Base-by-base conservation (phyloP, 1,139 yeast genomes). In the Torulaspora globosa region DNA sequence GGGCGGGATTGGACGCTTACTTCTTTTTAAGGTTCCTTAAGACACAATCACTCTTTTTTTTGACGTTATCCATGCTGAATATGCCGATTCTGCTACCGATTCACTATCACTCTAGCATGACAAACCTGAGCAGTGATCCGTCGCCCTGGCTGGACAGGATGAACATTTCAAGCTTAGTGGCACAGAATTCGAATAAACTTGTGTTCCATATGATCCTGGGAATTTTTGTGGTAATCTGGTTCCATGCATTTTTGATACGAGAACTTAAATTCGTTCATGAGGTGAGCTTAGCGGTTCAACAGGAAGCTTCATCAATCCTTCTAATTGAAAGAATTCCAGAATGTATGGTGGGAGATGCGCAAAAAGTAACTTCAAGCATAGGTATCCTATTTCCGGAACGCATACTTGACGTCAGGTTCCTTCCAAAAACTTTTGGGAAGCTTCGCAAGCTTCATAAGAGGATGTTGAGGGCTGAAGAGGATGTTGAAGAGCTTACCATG, bases 1-100 rank as follows among this genome's bases (percentile, higher is more conserved):
- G 71, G 55, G 37, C 36, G 5, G 89, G 89, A 0, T 59, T 82
- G n/a, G 90, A 84, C 61, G 76, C 84, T 0, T 82, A 80, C 57
- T 77, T 80, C 54, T 79, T 82, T 52, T 55, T 82, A 3, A 62
- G 89, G 44, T 82, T 72, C 53, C 60, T 82, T 34, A 68, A 70
- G 43, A 66, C 79, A 2, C 54, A 82, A 18, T 58, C 75, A 29
- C 53, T 75, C 2, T 72, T 79, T 47, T 82, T 82, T 54, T 47
- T 68, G 1, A 68, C 74, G 0, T 63, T 81, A 19, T 80, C 85
- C 0, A 43, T 72, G 1, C 46, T 80, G 21, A 79, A 78, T 48
- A 67, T 81, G 46, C 70, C 81, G 0, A 66, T 82, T 0, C 64
- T 84, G 26, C 56, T 81, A 1, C 86, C 88, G 0, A 67, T 82